Base-by-base conservation (phyloP, 2,329 filamentous ascomycete genomes). In the Colletotrichum orchidophilum region DNA sequence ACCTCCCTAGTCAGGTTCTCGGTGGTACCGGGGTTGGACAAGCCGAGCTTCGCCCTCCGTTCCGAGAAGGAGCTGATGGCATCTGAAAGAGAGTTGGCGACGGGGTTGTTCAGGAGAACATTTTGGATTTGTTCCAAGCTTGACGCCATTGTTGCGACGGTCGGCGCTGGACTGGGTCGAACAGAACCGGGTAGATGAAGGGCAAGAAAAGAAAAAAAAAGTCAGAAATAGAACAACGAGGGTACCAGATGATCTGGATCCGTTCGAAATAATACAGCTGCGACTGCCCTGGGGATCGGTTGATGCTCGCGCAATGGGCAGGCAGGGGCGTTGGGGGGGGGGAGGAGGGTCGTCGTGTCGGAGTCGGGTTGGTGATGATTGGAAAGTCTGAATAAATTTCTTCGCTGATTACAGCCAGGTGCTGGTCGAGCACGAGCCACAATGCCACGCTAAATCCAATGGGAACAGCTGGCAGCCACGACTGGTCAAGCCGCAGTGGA, bases 1-100 rank as follows among this genome's bases (percentile, higher is more conserved):
- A 98, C 95, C 87, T 99, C 96, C 81, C 93, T 92, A 76, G 93
- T 90, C 81, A 97, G 92, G 80, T 91, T 92, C 84, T 99, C 96
- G 76, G 98, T 92, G 63, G 93, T 95, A 78, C 96, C 96, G 50
- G 96, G 96, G 84, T 98, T 98, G 76, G 92, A 88, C 76, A 99
- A 88, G 73, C 95, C 96, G 75, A 99, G 89, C 83, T 93, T 93
- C 77, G 92, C 93, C 87, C 96, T 93, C 84, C 94, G 91, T 77
- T 96, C 93, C 74, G 92, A 92, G 81, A 98, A 97, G 64, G 91
- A 90, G 78, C 87, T 89, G 84, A 96, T 93, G 83, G 91, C 91
- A 87, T 97, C 93, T 82, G 90, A 88, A 76, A 97, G 80, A 75
- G 90, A 87, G 75, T 87, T 86, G 66, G 91, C 86, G 77, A 96